Base-by-base conservation (phyloP, 2,329 filamentous ascomycete genomes). In the Chaetothyriales sp. region DNA sequence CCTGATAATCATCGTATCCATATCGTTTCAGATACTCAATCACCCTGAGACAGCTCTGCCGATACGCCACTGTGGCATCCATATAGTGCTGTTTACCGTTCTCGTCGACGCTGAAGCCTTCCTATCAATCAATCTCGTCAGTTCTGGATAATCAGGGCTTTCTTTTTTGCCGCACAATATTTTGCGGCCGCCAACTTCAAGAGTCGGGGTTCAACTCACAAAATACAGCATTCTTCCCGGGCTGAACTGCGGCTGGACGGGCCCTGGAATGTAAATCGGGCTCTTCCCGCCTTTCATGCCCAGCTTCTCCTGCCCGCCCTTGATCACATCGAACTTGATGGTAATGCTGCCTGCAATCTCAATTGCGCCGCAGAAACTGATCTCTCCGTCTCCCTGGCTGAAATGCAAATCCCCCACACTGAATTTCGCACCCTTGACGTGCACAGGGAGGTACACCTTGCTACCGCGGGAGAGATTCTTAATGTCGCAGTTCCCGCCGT, bases 341-440 rank as follows among this genome's bases (percentile, higher is more conserved):
- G 89, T 95, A 60, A 95, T 94, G 44, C 87, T 73, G 4, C 89
- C 89, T 0, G 89, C 87, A 86, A 95, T 95, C 67, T 95, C 89
- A 61, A 95, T 95, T 5, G 89, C 89, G 18, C 85, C 85, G 58
- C 85, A 89, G 64, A 89, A 95, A 2, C 82, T 87, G 54, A 95
- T 94, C 65, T 95, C 89, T 5, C 89, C 89, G 63, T 95, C 89
- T 7, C 89, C 89, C 68, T 94, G 85, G 3, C 80, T 83, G 67
- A 92, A 94, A 67, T 94, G 88, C 37, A 94, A 69, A 64, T 95
- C 89, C 10, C 89, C 89, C 0, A 95, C 89, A 44, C 80, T 85
- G 68, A 95, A 95, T 64, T 94, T 94, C 45, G 89, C 89, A 0
- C 89, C 89, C 0, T 60, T 60, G 4, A 95, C 86, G 62, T 94